A percentile compares a stretch with the other conserved stretches of the same genome.
Conservation (phyloP, 495 filamentous ascomycete genomes). For the Achaetomiella virescens region DNA sequence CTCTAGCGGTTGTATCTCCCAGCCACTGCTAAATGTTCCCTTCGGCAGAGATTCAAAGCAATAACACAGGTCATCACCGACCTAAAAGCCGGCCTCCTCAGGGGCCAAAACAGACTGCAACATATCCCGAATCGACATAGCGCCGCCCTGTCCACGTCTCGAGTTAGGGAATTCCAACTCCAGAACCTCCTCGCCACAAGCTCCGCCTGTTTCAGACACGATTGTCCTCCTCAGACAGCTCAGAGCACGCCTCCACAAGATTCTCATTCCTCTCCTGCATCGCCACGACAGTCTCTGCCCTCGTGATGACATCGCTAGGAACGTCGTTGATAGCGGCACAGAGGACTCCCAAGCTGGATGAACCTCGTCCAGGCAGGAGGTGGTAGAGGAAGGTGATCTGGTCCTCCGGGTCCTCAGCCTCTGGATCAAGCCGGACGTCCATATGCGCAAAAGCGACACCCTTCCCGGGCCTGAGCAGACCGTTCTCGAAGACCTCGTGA, state of each 20-base stretch:
- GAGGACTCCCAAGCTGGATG: constrained; percentile 76
- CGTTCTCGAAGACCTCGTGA: constrained; percentile 83
- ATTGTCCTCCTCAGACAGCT: constrained; percentile 14
- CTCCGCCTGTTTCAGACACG: constrained; percentile 13
- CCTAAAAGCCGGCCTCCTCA: neutral
- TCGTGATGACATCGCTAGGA: constrained; percentile 59
- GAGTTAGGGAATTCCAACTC: constrained; percentile 7
- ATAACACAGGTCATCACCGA: neutral
- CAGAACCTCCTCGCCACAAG: constrained; percentile 18
- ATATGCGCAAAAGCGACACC: constrained; percentile 72
- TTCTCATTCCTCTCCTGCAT: constrained; percentile 56
- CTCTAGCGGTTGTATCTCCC: neutral
- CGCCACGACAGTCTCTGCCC: constrained; percentile 69
- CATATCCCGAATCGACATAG: constrained; percentile 6
- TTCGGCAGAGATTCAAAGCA: neutral
- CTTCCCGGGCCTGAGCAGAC: constrained; percentile 54
- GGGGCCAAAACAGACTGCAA: constrained; percentile 1
- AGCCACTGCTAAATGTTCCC: neutral
- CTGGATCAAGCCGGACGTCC: constrained; percentile 69
- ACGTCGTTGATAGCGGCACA: constrained; percentile 85
- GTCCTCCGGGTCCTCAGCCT: constrained; percentile 53
- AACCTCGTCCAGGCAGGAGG: constrained; percentile 61
- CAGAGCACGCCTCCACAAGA: constrained; percentile 15
- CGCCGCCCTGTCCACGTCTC: neutral
- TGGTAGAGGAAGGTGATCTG: constrained; percentile 88